Conservation (phyloP, 2,329 filamentous ascomycete genomes). For the Trichothecium roseum region DNA sequence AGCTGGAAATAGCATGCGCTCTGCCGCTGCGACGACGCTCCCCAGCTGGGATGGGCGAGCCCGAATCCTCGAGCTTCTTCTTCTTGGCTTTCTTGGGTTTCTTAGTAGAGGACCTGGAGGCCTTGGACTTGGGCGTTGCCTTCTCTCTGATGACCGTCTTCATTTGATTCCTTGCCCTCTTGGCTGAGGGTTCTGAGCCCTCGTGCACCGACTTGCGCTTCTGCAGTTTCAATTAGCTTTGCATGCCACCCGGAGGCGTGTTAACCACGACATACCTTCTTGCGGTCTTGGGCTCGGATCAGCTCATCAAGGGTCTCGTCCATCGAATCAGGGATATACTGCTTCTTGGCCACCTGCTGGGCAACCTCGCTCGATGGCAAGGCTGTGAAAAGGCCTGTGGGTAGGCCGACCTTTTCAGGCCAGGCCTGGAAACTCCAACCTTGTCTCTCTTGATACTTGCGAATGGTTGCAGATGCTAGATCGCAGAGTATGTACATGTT, state of each 20-base stretch:
- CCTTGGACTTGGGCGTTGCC: conserved; percentile 22
- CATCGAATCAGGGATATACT: conserved; percentile 67
- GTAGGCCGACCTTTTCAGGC: conserved; percentile 70
- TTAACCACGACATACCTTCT: conserved; percentile 59
- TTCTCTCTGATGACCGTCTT: conserved; percentile 26
- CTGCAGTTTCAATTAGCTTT: conserved; percentile 25
- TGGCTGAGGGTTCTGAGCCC: conserved; percentile 30
- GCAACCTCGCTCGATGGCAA: conserved; percentile 69
- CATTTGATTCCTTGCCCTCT: conserved; percentile 24
- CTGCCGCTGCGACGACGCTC: conserved; percentile 49
- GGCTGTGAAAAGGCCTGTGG: conserved; percentile 65
- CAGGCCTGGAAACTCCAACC: conserved; percentile 80
- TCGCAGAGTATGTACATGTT: conserved; percentile 82
- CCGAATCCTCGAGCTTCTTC: conserved; percentile 15
- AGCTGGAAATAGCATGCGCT: conserved; percentile 33
- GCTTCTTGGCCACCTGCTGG: conserved; percentile 76
- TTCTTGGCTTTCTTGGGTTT: conserved; percentile 21
- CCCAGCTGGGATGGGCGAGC: conserved; percentile 20
- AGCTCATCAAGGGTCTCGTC: conserved; percentile 67
- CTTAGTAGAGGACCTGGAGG: conserved; percentile 17
- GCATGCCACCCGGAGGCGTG: not conserved
- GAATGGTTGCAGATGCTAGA: conserved; percentile 70
- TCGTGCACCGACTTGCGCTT: conserved; percentile 48
- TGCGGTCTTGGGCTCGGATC: conserved; percentile 55
- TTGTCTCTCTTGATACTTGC: conserved; percentile 76